A percentile compares a stretch with the other conserved stretches of the same genome.
phyloP scores from a whole-genome alignment of 2,329 filamentous ascomycete genomes.

The Aureobasidium musti region DNA sequence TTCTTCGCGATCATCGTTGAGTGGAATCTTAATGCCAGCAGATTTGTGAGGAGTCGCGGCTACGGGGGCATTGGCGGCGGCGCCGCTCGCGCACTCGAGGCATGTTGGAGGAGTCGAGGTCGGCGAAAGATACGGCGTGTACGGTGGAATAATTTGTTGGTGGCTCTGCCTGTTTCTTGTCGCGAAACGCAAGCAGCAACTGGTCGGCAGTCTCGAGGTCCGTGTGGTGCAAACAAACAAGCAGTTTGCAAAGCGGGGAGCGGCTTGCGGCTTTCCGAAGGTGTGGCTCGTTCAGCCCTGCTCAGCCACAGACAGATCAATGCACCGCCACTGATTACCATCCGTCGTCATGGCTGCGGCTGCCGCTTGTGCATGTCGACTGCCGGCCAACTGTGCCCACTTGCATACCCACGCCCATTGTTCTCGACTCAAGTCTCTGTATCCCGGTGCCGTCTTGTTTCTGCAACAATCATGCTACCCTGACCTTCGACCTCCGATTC shows the following conservation, averaged over 20 bases:
- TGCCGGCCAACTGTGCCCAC: not conserved
- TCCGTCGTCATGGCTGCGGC: not conserved
- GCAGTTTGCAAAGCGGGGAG: constrained; percentile 5
- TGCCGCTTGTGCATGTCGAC: not conserved
- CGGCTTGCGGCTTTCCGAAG: not conserved
- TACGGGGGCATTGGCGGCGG: constrained; percentile 47
- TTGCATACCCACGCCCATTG: not conserved
- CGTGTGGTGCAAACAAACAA: constrained; percentile 25
- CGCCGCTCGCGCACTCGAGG: constrained; percentile 40
- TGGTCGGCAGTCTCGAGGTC: not conserved
- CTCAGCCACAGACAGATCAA: not conserved
- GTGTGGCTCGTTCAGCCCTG: not conserved
- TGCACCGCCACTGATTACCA: not conserved
- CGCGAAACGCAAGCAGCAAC: not conserved
- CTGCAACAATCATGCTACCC: not conserved
- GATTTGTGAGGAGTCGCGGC: constrained; percentile 56
- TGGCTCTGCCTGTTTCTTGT: not conserved
- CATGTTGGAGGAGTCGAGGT: constrained; percentile 41
- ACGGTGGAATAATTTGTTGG: not conserved
- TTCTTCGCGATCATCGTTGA: constrained; percentile 94
- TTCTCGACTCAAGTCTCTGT: not conserved
- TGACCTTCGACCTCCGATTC: not conserved
- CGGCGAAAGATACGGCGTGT: not conserved
- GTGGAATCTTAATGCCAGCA: constrained; percentile 71
- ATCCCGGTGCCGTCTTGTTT: not conserved